phyloP scores from a whole-genome alignment of 306 rosid genomes.

The Glycine latifolia region DNA sequence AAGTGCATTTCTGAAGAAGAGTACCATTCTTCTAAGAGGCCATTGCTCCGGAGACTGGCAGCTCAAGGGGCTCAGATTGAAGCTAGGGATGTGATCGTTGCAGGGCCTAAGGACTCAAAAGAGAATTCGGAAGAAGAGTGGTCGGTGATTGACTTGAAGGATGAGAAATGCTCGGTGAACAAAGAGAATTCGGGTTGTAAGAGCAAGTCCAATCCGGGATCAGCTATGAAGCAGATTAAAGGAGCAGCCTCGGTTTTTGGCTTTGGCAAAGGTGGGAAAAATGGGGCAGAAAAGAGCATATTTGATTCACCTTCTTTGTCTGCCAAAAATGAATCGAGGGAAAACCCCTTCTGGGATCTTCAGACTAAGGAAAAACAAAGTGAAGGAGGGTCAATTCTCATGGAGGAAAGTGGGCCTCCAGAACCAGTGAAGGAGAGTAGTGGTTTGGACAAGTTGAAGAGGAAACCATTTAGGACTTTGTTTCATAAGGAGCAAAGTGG shows the following conservation, averaged over 20 bases:
- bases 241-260: conserved; percentile 85
- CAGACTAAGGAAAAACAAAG: conserved; percentile 46
- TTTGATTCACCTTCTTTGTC: conserved; percentile 56
- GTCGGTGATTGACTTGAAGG: conserved; percentile 89
- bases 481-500: conserved; percentile 66
- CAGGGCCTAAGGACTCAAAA: conserved; percentile 50
- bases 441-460: conserved; percentile 60
- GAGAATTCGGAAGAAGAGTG: conserved; percentile 77
- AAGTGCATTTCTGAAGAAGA: conserved; percentile 87
- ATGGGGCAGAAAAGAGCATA: conserved; percentile 68
- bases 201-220: conserved; percentile 60
- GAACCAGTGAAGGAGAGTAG: conserved; percentile 49
- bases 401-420: conserved; percentile 66
- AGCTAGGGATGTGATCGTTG: conserved; percentile 69
- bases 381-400: conserved; percentile 61
- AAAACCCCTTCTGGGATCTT: conserved; percentile 54
- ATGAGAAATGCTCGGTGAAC: conserved; percentile 59
- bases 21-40: conserved; percentile 88
- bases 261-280: conserved; percentile 61
- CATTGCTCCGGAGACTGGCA: conserved; percentile 80
- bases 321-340: conserved; percentile 42
- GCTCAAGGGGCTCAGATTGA: conserved; percentile 84
- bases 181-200: conserved; percentile 66
- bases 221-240: conserved; percentile 76
- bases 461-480: conserved; percentile 77